phyloP scores from a whole-genome alignment of 768 basidiomycete species.

The Guyanaporus albipodus region DNA sequence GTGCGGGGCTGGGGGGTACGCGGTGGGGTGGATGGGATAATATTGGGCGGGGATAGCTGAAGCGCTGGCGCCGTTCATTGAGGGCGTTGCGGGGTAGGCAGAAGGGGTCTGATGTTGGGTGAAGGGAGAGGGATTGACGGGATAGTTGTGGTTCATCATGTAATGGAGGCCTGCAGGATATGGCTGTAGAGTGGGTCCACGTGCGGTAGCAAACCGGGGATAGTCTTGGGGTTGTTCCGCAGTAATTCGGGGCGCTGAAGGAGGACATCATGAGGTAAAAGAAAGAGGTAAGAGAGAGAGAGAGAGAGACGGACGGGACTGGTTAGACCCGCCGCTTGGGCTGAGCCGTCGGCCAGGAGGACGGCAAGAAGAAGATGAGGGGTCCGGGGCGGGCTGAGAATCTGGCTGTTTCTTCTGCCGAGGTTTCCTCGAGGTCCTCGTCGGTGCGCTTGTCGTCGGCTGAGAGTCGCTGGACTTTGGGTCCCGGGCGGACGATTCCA shows the following conservation, averaged over 20 bases:
- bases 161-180: constrained; percentile 53
- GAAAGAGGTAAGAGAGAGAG: neutral
- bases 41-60: constrained; percentile 44
- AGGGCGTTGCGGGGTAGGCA: constrained; percentile 28
- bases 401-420: constrained; percentile 52
- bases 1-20: constrained; percentile 43
- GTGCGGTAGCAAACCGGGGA: constrained; percentile 36
- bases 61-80: constrained; percentile 38
- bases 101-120: constrained; percentile 40
- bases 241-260: constrained; percentile 15
- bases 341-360: constrained; percentile 28
- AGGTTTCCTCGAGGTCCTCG: constrained; percentile 41
- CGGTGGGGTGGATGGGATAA: constrained; percentile 54
- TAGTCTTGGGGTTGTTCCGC: constrained; percentile 24
- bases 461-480: constrained; percentile 37
- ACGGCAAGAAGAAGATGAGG: constrained; percentile 24
- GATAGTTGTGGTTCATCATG: constrained; percentile 71
- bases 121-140: constrained; percentile 54
- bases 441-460: constrained; percentile 38
- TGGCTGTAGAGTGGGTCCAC: constrained; percentile 44
- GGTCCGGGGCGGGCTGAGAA: constrained; percentile 20
- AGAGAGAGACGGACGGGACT: constrained; percentile 17
- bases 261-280: constrained; percentile 10
- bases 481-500: constrained; percentile 51
- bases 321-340: constrained; percentile 14